These are phyloP conservation scores for Wickerhamiella shivajii DNA, from an alignment of 805 yeast species.

Conservation along the genomic window DNA sequence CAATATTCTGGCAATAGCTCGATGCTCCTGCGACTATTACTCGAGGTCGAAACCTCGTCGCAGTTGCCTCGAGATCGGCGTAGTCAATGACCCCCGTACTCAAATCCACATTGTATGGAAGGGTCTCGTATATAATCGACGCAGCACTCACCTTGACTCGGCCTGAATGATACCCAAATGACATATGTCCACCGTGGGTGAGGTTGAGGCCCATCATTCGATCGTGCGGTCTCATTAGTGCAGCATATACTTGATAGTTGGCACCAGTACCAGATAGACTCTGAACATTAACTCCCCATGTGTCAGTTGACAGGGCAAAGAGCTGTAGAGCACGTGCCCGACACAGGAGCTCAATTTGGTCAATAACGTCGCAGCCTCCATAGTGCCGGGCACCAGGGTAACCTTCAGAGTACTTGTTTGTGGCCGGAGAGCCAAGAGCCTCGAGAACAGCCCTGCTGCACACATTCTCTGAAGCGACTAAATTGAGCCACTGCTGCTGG, in stretches of 20 bases:
- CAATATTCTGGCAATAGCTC: conserved; percentile 91
- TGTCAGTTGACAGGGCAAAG: conserved; percentile 57
- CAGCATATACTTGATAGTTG: conserved; percentile 89
- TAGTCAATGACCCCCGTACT: conserved; percentile 91
- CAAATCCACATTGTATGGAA: conserved; percentile 91
- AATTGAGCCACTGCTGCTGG: conserved; percentile 81
- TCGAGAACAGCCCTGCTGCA: conserved; percentile 92
- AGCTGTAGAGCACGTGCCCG: conserved; percentile 89
- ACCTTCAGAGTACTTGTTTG: conserved; percentile 96
- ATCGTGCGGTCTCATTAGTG: conserved; percentile 87
- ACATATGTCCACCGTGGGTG: conserved; percentile 97
- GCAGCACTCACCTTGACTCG: conserved; percentile 86
- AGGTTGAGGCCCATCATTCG: conserved; percentile 94
- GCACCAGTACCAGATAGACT: conserved; percentile 96
- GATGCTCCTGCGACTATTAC: conserved; percentile 95
- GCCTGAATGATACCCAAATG: conserved; percentile 96
- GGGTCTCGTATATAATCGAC: conserved; percentile 91
- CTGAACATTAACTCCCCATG: conserved; percentile 98
- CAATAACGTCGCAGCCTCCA: conserved; percentile 96
- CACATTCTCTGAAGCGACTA: conserved; percentile 94
- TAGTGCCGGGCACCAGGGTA: conserved; percentile 98
- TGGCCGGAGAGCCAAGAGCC: conserved; percentile 91
- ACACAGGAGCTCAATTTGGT: conserved; percentile 80
- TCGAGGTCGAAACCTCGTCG: conserved; percentile 85
- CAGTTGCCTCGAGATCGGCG: conserved; percentile 83